A percentile compares a stretch with the other conserved stretches of the same genome.
Conservation (phyloP, 768 basidiomycete species). For the Mycena amicta region DNA sequence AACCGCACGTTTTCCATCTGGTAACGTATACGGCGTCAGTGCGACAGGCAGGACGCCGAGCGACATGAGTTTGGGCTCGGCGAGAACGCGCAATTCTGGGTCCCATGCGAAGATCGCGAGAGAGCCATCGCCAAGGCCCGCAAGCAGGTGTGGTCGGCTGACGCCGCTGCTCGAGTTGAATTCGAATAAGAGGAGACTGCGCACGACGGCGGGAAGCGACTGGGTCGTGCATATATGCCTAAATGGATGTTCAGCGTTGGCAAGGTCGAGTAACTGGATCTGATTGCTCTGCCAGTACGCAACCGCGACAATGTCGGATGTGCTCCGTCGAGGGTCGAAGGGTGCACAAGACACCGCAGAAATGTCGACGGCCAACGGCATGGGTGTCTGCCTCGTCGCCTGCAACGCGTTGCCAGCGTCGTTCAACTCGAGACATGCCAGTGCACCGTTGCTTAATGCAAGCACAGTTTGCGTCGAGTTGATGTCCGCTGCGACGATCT, state of each 20-base stretch:
- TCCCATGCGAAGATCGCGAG: constrained; percentile 60
- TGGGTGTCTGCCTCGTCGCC: constrained; percentile 11
- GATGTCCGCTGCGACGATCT: constrained; percentile 69
- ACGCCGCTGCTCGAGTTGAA: constrained; percentile 51
- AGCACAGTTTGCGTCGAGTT: constrained; percentile 71
- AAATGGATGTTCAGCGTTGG: constrained; percentile 20
- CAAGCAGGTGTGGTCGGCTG: constrained; percentile 60
- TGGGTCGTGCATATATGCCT: constrained; percentile 37
- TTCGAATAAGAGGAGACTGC: constrained; percentile 56
- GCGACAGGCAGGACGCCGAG: constrained; percentile 70
- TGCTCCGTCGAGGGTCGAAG: constrained; percentile 47
- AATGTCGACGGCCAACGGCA: constrained; percentile 46
- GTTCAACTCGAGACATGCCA: constrained; percentile 54
- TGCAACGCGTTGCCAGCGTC: constrained; percentile 34
- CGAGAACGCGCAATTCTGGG: constrained; percentile 32
- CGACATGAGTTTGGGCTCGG: constrained; percentile 58
- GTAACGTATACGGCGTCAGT: constrained; percentile 54
- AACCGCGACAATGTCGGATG: constrained; percentile 55
- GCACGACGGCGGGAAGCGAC: constrained; percentile 44
- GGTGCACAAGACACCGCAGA: constrained; percentile 72
- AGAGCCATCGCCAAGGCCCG: constrained; percentile 77
- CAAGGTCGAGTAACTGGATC: constrained; percentile 56
- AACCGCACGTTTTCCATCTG: constrained; percentile 53
- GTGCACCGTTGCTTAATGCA: constrained; percentile 54
- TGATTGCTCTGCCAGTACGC: constrained; percentile 76